Conservation (phyloP, 1,284 basidiomycete genomes). For the Trametes sp. region DNA sequence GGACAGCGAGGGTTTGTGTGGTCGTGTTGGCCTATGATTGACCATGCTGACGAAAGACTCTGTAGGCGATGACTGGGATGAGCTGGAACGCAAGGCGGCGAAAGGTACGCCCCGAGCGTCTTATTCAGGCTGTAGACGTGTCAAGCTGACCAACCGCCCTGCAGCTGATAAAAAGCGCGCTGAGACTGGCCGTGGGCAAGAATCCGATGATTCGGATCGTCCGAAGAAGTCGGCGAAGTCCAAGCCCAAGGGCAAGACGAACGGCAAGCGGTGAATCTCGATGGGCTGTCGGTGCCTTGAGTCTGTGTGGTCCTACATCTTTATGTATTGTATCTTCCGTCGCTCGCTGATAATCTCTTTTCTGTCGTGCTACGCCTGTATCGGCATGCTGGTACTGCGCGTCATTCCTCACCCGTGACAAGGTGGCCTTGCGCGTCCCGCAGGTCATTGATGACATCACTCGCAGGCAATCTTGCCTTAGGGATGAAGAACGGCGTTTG, state of each 20-base stretch:
- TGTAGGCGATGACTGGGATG: slow-evolving; percentile 92
- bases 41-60: slow-evolving; percentile 28
- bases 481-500: not conserved
- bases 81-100: slow-evolving; percentile 89
- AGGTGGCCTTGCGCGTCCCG: not conserved
- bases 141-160: slow-evolving; percentile 2
- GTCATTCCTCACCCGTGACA: not conserved
- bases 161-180: slow-evolving; percentile 76
- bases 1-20: slow-evolving; percentile 66
- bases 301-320: not conserved
- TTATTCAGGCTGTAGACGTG: not conserved
- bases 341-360: not conserved
- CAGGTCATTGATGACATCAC: not conserved
- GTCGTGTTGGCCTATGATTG: slow-evolving; percentile 3
- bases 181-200: slow-evolving; percentile 55
- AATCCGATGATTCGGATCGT: slow-evolving; percentile 71
- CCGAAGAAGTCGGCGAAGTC: slow-evolving; percentile 71
- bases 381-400: no score
- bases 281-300: not conserved
- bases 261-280: slow-evolving; percentile 35
- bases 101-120: slow-evolving; percentile 60
- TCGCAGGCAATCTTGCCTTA: not conserved
- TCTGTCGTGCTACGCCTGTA: not conserved
- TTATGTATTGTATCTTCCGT: slow-evolving; percentile 8
- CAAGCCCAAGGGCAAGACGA: slow-evolving; percentile 51